Percentiles rank a stretch among this genome's conserved stretches.
Evolutionary conservation across 371 early-diverging fungal species (phyloP).

Genomic region (Saksenaea vasiformis): DNA sequence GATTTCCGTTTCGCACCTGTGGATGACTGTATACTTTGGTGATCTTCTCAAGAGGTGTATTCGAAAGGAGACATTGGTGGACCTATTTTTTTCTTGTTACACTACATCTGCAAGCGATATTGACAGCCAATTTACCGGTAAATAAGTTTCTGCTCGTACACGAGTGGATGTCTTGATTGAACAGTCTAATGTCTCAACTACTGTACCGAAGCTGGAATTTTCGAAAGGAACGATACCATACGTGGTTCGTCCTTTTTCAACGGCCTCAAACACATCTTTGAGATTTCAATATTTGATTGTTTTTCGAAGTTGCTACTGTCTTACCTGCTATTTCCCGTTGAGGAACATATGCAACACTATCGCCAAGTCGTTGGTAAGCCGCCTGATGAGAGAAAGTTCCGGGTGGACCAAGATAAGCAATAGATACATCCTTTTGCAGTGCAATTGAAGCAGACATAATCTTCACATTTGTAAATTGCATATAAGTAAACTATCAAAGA

Average conservation of each 20-base stretch:
- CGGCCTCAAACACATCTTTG: slow-evolving; percentile 78
- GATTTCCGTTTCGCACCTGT: slow-evolving; percentile 52
- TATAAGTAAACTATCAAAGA: neutral
- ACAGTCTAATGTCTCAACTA: slow-evolving; percentile 81
- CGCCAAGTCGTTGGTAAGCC: slow-evolving; percentile 82
- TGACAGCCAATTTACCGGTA: slow-evolving; percentile 41
- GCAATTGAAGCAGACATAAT: slow-evolving; percentile 92
- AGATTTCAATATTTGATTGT: neutral
- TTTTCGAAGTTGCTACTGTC: neutral
- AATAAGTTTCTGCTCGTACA: slow-evolving; percentile 67
- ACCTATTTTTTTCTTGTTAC: slow-evolving; percentile 19
- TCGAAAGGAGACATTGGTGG: slow-evolving; percentile 83
- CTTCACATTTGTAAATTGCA: slow-evolving; percentile 16
- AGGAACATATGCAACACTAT: slow-evolving; percentile 74
- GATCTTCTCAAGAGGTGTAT: slow-evolving; percentile 60
- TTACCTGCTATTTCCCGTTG: slow-evolving; percentile 62
- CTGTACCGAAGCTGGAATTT: slow-evolving; percentile 89
- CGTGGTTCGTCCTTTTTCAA: slow-evolving; percentile 74
- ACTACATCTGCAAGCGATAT: neutral
- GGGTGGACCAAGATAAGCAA: slow-evolving; percentile 91
- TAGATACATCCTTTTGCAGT: slow-evolving; percentile 75
- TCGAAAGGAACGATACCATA: slow-evolving; percentile 96
- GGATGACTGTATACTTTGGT: slow-evolving; percentile 89
- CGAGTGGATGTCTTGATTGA: slow-evolving; percentile 61
- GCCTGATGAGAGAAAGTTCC: slow-evolving; percentile 96